Evolutionary conservation across 2,329 filamentous ascomycete species (phyloP).

Genomic region (Aspergillus carbonarius): DNA sequence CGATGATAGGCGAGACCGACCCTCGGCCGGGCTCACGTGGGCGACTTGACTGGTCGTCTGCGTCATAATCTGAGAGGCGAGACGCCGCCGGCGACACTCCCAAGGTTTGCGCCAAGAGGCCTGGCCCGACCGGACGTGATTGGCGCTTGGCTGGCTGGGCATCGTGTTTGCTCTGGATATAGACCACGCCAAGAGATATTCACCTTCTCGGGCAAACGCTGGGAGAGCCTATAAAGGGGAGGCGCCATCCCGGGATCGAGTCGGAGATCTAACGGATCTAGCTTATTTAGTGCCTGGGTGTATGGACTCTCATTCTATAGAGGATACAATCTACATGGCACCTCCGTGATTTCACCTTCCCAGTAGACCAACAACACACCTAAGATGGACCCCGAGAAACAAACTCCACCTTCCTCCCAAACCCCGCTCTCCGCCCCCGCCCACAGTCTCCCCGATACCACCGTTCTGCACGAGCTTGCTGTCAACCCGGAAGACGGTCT

Average conservation of each 20-base stretch:
- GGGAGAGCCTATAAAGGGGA: background rate
- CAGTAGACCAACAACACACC: constrained; percentile 14
- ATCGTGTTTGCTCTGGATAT: background rate
- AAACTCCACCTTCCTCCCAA: background rate
- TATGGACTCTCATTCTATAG: constrained; percentile 34
- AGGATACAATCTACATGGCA: constrained; percentile 34
- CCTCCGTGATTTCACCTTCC: constrained; percentile 26
- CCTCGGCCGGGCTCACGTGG: constrained; percentile 14
- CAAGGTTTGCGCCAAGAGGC: constrained; percentile 11
- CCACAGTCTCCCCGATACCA: constrained; percentile 58
- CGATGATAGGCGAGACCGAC: background rate
- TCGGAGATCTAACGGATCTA: constrained; percentile 4
- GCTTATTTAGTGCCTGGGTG: constrained; percentile 18
- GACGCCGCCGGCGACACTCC: background rate
- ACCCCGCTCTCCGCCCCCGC: constrained; percentile 58
- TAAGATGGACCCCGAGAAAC: constrained; percentile 4
- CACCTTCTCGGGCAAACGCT: background rate
- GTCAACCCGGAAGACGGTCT: constrained; percentile 61
- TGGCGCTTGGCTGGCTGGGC: constrained; percentile 14
- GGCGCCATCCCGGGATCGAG: background rate
- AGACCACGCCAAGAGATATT: constrained; percentile 3
- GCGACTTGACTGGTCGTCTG: constrained; percentile 13
- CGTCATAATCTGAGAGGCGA: constrained; percentile 13
- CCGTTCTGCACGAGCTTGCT: constrained; percentile 56
- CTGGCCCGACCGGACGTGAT: constrained; percentile 6